These are phyloP conservation scores for Blastobotrys arbuscula DNA, from an alignment of 1,139 yeast species.

Conservation along the genomic window DNA sequence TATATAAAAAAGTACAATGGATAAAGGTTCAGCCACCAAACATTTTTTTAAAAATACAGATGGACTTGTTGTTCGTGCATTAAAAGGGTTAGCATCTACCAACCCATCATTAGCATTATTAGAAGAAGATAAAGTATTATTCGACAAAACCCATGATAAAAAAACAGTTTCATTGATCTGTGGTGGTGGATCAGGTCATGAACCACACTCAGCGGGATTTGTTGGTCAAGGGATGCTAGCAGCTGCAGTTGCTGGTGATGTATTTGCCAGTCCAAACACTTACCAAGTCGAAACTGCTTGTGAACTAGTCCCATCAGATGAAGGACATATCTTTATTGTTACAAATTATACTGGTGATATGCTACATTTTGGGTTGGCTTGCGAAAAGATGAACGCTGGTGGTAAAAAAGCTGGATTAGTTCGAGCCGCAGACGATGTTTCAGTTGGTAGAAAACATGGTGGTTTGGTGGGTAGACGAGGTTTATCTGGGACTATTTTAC, in stretches of 20 bases:
- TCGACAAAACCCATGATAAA: constrained; percentile 31
- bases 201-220: constrained; percentile 44
- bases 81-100: constrained; percentile 31
- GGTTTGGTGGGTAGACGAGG: constrained; percentile 48
- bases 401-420: constrained; percentile 24
- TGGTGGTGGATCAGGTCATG: constrained; percentile 48
- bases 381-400: constrained; percentile 25
- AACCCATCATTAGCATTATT: constrained; percentile 31
- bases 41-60: constrained; percentile 34
- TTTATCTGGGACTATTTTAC: constrained; percentile 42
- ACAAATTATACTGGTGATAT: constrained; percentile 60
- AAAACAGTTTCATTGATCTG: constrained; percentile 36
- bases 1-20: background rate
- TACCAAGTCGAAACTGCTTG: constrained; percentile 41
- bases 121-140: constrained; percentile 38
- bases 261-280: constrained; percentile 44
- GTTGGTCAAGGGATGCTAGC: constrained; percentile 44
- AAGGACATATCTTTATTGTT: constrained; percentile 47
- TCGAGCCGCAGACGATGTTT: constrained; percentile 42
- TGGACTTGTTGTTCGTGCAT: constrained; percentile 24
- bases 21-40: constrained; percentile 29
- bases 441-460: constrained; percentile 42
- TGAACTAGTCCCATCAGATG: constrained; percentile 32
- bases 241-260: constrained; percentile 45
- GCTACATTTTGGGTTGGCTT: constrained; percentile 50